Evolutionary conservation across 768 basidiomycete species (phyloP), one percentile per base, ranked within the genome.

Genomic region (Boletellus sp.): DNA sequence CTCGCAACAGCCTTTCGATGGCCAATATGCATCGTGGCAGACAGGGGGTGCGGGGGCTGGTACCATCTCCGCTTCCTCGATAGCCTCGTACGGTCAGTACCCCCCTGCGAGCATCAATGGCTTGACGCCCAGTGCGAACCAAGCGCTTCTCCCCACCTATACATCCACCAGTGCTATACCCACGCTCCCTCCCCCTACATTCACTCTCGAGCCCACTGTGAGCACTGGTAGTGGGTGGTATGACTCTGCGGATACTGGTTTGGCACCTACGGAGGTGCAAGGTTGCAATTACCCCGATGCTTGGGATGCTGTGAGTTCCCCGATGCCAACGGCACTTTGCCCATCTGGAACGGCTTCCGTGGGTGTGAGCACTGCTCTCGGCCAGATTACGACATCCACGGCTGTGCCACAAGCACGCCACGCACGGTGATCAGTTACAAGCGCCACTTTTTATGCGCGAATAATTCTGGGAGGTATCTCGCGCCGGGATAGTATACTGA

Each of bases 211-310:
- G 12, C 64, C 63, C 10, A 73, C 76, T 5, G 74, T 77, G 32
- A 70, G 66, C 47, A 63, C 70, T 1, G 78, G 75, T 13, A 67
- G 73, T 53, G 85, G 85, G 2, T 87, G 86, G 86, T 73, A 73
- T 24, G 72, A 84, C 55, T 23, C 70, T 7, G 56, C 65, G 33
- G 82, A 85, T 56, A 80, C 75, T 4, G 70, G 64, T 11, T 63
- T 70, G 23, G 83, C 81, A 22, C 81, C 76, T 60, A 81, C 80
- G 16, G 72, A 78, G 22, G 74, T 88, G 40, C 67, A 73, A 42
- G 86, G 84, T 8, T 89, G 87, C 58, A 69, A 63, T 42, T 87
- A 88, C 60, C 84, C 81, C 17, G 67, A 80, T 57, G 72, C 80
- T 41, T 89, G 84, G 81, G 71, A 79, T 56, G 83, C 81, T 19